These are phyloP conservation scores for Plasmodium knowlesi DNA, from an alignment of 169 alveolate genomes.

Conservation along the genomic window DNA sequence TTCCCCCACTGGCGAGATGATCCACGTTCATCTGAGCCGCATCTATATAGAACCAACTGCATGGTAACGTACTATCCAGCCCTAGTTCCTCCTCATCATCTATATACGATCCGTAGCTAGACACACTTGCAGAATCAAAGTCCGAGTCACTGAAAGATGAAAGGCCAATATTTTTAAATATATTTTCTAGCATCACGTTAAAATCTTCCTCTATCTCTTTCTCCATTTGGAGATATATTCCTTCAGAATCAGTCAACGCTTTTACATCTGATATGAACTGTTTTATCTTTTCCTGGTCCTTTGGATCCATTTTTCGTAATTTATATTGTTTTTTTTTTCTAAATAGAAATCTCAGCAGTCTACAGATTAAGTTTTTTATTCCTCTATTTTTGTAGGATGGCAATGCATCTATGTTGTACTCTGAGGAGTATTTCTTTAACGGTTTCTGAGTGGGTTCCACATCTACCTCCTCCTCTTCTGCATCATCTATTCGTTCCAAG, in stretches of 20 bases:
- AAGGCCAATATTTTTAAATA: neutral
- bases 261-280: constrained; percentile 17
- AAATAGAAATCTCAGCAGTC: neutral
- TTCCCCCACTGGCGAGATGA: neutral
- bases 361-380: neutral
- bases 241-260: neutral
- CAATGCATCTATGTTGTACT: neutral
- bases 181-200: neutral
- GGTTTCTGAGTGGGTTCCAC: neutral
- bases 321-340: constrained; percentile 29
- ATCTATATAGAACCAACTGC: constrained; percentile 11
- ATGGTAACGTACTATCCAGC: neutral
- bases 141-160: neutral
- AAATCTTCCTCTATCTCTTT: neutral
- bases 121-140: neutral
- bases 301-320: neutral
- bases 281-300: neutral
- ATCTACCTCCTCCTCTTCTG: neutral
- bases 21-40: neutral
- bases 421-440: constrained; percentile 9
- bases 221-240: neutral
- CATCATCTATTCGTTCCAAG: constrained; percentile 1
- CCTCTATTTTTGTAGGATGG: neutral
- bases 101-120: neutral
- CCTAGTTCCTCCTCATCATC: neutral